Conservation (phyloP, 2,329 filamentous ascomycete species). For the Whalleya microplaca region DNA sequence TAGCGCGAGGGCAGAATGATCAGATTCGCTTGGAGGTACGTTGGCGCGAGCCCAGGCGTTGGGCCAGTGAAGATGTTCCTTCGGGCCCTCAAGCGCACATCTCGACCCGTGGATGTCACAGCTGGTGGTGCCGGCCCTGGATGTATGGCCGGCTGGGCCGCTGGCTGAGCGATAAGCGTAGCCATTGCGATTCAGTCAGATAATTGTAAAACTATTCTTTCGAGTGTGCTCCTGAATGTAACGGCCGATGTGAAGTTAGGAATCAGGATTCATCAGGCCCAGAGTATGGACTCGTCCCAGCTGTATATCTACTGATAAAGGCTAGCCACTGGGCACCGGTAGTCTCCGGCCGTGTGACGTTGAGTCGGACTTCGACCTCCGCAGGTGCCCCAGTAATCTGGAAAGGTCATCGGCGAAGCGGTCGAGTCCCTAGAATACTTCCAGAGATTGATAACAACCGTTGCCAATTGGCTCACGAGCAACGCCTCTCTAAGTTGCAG, state of each 20-base stretch:
- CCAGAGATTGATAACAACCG: not conserved
- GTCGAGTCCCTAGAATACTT: not conserved
- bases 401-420: slow-evolving; percentile 11
- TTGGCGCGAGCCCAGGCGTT: slow-evolving; percentile 59
- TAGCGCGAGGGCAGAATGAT: slow-evolving; percentile 61
- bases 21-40: slow-evolving; percentile 64
- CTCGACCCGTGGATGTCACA: not conserved
- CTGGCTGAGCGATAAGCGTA: not conserved
- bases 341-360: slow-evolving; percentile 17
- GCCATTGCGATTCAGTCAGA: not conserved
- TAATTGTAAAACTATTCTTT: not conserved
- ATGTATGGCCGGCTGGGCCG: not conserved
- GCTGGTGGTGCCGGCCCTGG: not conserved
- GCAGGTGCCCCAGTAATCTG: slow-evolving; percentile 7
- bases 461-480: not conserved
- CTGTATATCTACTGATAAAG: slow-evolving; percentile 6
- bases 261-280: no score
- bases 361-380: slow-evolving; percentile 13
- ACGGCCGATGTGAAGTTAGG: no score
- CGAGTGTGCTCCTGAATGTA: no score
- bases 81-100: slow-evolving; percentile 45
- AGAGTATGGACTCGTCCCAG: not conserved
- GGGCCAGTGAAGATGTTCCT: slow-evolving; percentile 43
- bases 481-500: not conserved
- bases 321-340: slow-evolving; percentile 10